A percentile compares a stretch with the other conserved stretches of the same genome.
Evolutionary conservation across 1,284 basidiomycete species (phyloP).

Genomic region (Fomitopsis palustris): DNA sequence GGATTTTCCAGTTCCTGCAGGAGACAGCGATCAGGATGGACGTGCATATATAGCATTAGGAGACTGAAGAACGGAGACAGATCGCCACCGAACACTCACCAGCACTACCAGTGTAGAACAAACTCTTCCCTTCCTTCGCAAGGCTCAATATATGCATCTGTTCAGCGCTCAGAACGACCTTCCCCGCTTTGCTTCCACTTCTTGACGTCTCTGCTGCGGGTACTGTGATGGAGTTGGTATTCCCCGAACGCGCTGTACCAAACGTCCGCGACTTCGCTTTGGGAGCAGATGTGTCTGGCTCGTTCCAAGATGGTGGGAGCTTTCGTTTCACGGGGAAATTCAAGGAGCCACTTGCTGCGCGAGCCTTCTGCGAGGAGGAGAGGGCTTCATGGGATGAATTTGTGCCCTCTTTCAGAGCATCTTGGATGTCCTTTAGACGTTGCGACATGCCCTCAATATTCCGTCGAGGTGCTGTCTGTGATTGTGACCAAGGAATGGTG

Average conservation of each 20-base stretch:
- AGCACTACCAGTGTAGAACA: slow-evolving; percentile 98
- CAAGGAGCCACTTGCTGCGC: slow-evolving; percentile 27
- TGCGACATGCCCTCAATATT: slow-evolving; percentile 23
- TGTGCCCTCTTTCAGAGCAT: slow-evolving; percentile 33
- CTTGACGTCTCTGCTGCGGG: slow-evolving; percentile 12
- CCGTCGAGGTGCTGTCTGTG: not conserved
- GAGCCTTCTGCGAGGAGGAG: slow-evolving; percentile 20
- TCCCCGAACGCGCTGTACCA: slow-evolving; percentile 10
- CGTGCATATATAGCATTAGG: slow-evolving; percentile 4
- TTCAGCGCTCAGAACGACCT: slow-evolving; percentile 72
- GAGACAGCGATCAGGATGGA: not conserved
- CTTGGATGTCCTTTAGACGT: slow-evolving; percentile 53
- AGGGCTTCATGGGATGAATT: slow-evolving; percentile 18
- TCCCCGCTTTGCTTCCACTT: slow-evolving; percentile 34
- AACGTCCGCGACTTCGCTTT: slow-evolving; percentile 19
- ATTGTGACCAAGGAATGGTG: slow-evolving; percentile 18
- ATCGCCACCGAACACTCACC: slow-evolving; percentile 49
- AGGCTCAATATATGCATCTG: slow-evolving; percentile 81
- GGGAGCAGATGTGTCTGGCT: slow-evolving; percentile 16
- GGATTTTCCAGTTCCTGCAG: slow-evolving; percentile 86
- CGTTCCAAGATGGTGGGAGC: slow-evolving; percentile 48
- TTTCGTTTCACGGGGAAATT: slow-evolving; percentile 43
- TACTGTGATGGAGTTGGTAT: slow-evolving; percentile 11
- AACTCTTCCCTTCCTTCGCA: slow-evolving; percentile 65
- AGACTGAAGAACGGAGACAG: too few relatives aligned